phyloP scores from a whole-genome alignment of 495 filamentous ascomycete species.

The Talaromyces trachyspermus region DNA sequence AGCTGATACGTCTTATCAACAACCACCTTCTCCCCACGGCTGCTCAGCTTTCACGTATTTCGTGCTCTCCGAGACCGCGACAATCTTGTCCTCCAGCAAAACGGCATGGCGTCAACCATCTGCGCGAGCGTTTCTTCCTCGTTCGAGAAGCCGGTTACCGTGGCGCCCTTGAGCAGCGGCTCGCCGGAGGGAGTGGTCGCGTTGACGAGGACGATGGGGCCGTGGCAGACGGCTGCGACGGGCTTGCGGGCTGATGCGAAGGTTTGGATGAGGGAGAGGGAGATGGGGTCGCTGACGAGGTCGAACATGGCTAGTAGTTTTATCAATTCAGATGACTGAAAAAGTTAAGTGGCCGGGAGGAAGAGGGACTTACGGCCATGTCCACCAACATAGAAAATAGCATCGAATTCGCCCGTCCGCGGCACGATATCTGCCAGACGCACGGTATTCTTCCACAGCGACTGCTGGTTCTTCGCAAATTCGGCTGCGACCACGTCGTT shows the following conservation, averaged over 20 bases:
- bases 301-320: constrained; percentile 58
- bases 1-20: constrained; percentile 34
- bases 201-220: constrained; percentile 53
- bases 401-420: constrained; percentile 53
- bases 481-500: constrained; percentile 41
- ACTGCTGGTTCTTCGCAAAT: constrained; percentile 47
- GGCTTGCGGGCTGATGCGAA: constrained; percentile 55
- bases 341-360: too few species aligned
- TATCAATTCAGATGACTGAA: too few species aligned
- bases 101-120: constrained; percentile 49
- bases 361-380: constrained; percentile 53
- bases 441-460: constrained; percentile 56
- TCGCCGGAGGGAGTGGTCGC: constrained; percentile 45
- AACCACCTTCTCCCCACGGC: constrained; percentile 55
- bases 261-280: constrained; percentile 49
- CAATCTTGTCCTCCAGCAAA: constrained; percentile 55
- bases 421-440: constrained; percentile 45
- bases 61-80: constrained; percentile 39
- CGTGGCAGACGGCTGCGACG: constrained; percentile 64
- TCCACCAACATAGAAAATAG: constrained; percentile 67
- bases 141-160: constrained; percentile 63
- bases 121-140: constrained; percentile 52
- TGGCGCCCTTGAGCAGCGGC: constrained; percentile 44
- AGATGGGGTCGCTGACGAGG: constrained; percentile 41
- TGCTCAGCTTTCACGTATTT: constrained; percentile 52